phyloP scores from a whole-genome alignment of 2,329 filamentous ascomycete species.

The Aureobasidium sp. region DNA sequence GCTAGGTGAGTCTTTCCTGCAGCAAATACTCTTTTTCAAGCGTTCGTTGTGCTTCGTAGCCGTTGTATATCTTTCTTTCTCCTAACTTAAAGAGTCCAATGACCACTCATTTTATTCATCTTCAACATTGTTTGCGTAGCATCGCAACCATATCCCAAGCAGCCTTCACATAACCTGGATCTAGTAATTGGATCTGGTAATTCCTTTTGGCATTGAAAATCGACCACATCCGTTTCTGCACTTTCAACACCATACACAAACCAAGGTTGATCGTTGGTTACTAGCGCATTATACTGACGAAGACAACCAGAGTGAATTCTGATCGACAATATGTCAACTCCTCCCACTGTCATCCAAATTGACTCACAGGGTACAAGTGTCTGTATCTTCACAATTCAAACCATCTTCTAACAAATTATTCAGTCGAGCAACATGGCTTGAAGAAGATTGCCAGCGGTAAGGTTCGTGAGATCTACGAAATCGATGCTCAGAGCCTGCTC shows the following conservation, averaged over 20 bases:
- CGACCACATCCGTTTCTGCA: neutral
- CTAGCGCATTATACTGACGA: neutral
- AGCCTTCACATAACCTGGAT: no score
- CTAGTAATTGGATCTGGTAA: neutral
- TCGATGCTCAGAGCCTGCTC: conserved; percentile 63
- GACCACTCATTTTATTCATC: neutral
- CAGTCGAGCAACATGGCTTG: conserved; percentile 24
- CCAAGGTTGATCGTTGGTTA: neutral
- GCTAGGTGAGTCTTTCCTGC: neutral
- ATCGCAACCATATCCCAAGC: neutral
- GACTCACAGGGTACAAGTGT: neutral
- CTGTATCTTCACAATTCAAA: neutral
- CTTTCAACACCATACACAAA: neutral
- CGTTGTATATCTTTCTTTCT: neutral
- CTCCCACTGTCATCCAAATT: conserved; percentile 10
- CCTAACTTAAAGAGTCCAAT: neutral
- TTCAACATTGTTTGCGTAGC: neutral
- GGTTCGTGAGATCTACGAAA: conserved; percentile 71
- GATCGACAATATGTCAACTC: neutral
- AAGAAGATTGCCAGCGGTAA: conserved; percentile 55
- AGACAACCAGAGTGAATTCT: neutral
- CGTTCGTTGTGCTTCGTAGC: neutral
- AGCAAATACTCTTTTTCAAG: neutral
- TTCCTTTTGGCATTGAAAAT: neutral
- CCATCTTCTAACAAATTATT: conserved; percentile 14